Conservation (phyloP, 805 yeast species). For the Saturnispora gosingensis region DNA sequence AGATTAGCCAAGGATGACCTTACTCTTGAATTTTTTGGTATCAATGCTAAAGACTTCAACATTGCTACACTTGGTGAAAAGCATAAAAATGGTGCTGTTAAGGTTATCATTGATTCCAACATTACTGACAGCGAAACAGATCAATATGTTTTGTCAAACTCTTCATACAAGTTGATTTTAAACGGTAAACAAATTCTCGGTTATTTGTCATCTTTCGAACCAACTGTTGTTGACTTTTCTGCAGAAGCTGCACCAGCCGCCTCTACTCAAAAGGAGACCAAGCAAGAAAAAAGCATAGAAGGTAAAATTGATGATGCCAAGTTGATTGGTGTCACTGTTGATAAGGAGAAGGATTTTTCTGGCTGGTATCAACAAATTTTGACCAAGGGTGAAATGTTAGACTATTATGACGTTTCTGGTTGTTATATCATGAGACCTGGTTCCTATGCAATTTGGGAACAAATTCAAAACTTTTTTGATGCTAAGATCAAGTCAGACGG, state of each 20-base stretch:
- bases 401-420: conserved; percentile 97
- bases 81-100: conserved; percentile 47
- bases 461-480: conserved; percentile 83
- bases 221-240: conserved; percentile 45
- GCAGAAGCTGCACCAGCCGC: conserved; percentile 35
- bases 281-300: conserved; percentile 20
- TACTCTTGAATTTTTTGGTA: conserved; percentile 51
- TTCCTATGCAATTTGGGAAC: conserved; percentile 91
- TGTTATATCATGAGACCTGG: conserved; percentile 97
- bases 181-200: conserved; percentile 38
- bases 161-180: conserved; percentile 41
- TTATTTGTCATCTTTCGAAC: conserved; percentile 44
- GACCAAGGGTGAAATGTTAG: conserved; percentile 96
- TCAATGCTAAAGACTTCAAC: conserved; percentile 52
- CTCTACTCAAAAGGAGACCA: conserved; percentile 22
- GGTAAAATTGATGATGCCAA: conserved; percentile 77
- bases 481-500: conserved; percentile 73
- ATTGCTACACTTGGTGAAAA: conserved; percentile 40
- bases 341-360: conserved; percentile 85
- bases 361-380: conserved; percentile 96
- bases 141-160: conserved; percentile 38
- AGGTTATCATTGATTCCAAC: conserved; percentile 47
- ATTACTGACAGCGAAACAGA: conserved; percentile 34
- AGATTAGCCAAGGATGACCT: conserved; percentile 80
- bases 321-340: conserved; percentile 91